These are phyloP conservation scores for Aspergillus sp. DNA, from an alignment of 2,329 filamentous ascomycete species.

Conservation along the genomic window DNA sequence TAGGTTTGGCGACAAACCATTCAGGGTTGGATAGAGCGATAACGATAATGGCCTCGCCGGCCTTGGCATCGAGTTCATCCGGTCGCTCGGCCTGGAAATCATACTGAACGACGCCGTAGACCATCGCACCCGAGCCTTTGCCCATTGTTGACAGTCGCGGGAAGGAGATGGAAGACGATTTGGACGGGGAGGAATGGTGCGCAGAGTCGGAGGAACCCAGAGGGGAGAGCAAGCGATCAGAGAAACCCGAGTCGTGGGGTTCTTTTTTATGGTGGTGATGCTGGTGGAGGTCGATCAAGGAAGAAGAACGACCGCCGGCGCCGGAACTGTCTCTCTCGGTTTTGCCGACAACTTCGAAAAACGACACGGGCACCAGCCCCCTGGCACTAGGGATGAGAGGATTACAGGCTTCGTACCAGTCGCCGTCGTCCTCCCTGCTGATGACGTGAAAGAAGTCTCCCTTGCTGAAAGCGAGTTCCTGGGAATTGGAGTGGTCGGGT, in stretches of 20 bases:
- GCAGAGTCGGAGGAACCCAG: constrained; percentile 22
- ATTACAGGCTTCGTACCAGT: constrained; percentile 99
- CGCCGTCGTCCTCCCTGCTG: constrained; percentile 82
- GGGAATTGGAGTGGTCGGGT: constrained; percentile 57
- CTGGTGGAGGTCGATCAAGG: neutral
- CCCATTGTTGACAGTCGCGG: constrained; percentile 41
- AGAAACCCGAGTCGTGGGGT: constrained; percentile 90
- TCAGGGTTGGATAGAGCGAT: constrained; percentile 98
- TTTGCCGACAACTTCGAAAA: constrained; percentile 87
- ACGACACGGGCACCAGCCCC: constrained; percentile 86
- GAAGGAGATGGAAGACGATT: constrained; percentile 3
- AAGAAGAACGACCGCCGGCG: constrained; percentile 41
- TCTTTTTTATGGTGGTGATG: constrained; percentile 40
- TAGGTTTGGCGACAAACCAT: constrained; percentile 99
- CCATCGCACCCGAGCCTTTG: constrained; percentile 67
- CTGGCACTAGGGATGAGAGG: constrained; percentile 75
- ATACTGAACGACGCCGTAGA: constrained; percentile 95
- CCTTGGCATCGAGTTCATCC: constrained; percentile 93
- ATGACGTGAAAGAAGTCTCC: constrained; percentile 99
- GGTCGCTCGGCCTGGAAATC: constrained; percentile 91
- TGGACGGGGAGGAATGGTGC: constrained; percentile 4
- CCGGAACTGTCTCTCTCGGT: constrained; percentile 72
- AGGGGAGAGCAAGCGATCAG: constrained; percentile 47
- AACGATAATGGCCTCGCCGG: constrained; percentile 93
- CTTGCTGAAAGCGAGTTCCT: constrained; percentile 84